A percentile compares a stretch with the other conserved stretches of the same genome.
These are phyloP conservation scores for Yamagishiella unicocca DNA, from an alignment of 139 green algal species.

Conservation along the genomic window DNA sequence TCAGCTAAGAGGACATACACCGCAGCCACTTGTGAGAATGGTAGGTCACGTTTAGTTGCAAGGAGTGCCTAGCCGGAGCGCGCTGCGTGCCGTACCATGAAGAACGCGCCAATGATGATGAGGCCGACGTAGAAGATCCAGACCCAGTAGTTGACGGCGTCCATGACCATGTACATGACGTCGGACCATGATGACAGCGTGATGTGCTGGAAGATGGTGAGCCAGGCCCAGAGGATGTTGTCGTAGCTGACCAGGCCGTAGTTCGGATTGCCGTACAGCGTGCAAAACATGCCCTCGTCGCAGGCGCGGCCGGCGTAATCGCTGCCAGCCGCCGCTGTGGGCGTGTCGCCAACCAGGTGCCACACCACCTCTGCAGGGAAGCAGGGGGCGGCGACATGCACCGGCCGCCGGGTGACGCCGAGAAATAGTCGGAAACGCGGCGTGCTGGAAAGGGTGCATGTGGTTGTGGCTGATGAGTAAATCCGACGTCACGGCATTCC, in stretches of 20 bases:
- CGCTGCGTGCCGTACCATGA: conserved; percentile 59
- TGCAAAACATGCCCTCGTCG: conserved; percentile 56
- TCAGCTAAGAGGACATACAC: too few relatives aligned
- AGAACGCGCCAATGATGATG: conserved; percentile 78
- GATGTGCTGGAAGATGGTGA: conserved; percentile 69
- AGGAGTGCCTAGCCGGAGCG: too few relatives aligned
- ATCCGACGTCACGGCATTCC: too few relatives aligned
- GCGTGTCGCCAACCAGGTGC: not conserved
- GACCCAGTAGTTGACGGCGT: conserved; percentile 18
- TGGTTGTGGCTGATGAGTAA: too few relatives aligned
- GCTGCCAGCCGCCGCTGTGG: conserved; percentile 7
- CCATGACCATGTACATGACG: conserved; percentile 46
- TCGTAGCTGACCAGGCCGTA: conserved; percentile 77
- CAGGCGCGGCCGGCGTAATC: conserved; percentile 10
- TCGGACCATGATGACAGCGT: conserved; percentile 41
- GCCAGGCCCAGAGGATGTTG: conserved; percentile 78
- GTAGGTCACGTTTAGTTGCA: too few relatives aligned
- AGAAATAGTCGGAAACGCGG: too few relatives aligned
- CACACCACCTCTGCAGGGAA: conserved; percentile 3
- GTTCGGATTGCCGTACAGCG: conserved; percentile 65
- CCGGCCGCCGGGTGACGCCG: too few relatives aligned
- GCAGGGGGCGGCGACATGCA: too few relatives aligned
- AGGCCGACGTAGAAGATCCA: conserved; percentile 10
- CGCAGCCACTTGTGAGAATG: too few relatives aligned
- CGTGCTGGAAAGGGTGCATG: too few relatives aligned